Evolutionary conservation across 441 rosid species (phyloP).

Genomic region (Breynia disticha): DNA sequence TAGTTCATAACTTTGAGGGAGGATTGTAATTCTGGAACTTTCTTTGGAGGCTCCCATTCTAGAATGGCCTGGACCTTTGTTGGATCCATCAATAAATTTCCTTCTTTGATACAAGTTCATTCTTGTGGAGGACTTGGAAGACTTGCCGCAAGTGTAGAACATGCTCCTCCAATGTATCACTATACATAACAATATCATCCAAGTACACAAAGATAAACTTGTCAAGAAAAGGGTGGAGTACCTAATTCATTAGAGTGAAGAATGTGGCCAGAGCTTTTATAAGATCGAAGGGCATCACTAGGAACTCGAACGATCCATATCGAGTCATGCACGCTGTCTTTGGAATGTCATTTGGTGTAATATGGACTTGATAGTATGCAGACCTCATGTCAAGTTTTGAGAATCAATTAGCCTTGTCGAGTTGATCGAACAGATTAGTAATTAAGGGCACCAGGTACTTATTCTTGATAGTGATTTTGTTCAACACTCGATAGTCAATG

Average conservation of each 20-base stretch:
- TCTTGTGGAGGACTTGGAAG: not conserved
- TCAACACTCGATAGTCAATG: not conserved
- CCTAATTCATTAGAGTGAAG: conserved; percentile 3
- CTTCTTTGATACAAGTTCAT: conserved; percentile 1
- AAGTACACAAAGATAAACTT: not conserved
- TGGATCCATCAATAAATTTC: not conserved
- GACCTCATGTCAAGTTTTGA: conserved; percentile 1
- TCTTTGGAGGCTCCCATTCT: not conserved
- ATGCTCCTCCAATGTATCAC: not conserved
- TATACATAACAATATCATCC: conserved; percentile 7
- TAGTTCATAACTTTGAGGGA: not conserved
- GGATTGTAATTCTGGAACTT: not conserved
- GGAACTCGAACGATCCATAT: not conserved
- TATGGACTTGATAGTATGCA: not conserved
- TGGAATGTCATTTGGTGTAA: not conserved
- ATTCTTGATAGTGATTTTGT: conserved; percentile 4
- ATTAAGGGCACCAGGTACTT: conserved; percentile 1
- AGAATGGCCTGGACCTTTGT: not conserved
- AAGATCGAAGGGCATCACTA: conserved; percentile 2
- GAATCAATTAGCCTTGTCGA: fast-evolving
- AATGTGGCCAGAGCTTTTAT: not conserved
- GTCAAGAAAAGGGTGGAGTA: not conserved
- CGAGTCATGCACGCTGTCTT: not conserved
- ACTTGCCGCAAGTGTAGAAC: not conserved
- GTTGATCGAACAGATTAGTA: conserved; percentile 2